Conservation (phyloP, 257 asterid genomes). For the Solanum lycopersicoides region DNA sequence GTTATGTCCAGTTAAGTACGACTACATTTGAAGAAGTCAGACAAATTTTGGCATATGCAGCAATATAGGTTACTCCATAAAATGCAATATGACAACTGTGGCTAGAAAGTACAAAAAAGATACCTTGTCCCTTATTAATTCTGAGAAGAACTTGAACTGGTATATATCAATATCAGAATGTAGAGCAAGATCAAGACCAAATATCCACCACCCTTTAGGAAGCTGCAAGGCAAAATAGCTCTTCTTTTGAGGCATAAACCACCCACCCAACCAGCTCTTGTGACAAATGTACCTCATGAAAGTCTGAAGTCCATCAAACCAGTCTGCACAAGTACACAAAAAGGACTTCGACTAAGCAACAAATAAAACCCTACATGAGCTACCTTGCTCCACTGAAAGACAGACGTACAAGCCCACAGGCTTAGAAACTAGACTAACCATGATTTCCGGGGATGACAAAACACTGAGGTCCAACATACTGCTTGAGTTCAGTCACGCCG, state of each 20-base stretch:
- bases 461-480: conserved; percentile 75
- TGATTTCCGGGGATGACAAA: conserved; percentile 81
- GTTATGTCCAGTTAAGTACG: background rate
- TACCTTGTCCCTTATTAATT: conserved; percentile 59
- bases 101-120: background rate
- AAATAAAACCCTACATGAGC: background rate
- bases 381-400: background rate
- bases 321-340: conserved; percentile 31
- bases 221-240: conserved; percentile 83
- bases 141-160: conserved; percentile 71
- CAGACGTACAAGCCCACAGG: background rate
- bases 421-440: conserved; percentile 28
- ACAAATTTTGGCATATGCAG: background rate
- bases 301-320: conserved; percentile 87
- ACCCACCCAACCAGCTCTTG: conserved; percentile 85
- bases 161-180: conserved; percentile 69
- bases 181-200: conserved; percentile 77
- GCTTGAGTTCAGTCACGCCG: conserved; percentile 41
- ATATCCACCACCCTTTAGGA: conserved; percentile 83
- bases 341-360: background rate
- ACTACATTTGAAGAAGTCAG: background rate
- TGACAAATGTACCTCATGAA: conserved; percentile 79
- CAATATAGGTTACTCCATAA: background rate
- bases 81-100: background rate
- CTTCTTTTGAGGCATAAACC: conserved; percentile 86